phyloP scores from a whole-genome alignment of 192 early-diverging fungal species.

The Dissophora globulifera region DNA sequence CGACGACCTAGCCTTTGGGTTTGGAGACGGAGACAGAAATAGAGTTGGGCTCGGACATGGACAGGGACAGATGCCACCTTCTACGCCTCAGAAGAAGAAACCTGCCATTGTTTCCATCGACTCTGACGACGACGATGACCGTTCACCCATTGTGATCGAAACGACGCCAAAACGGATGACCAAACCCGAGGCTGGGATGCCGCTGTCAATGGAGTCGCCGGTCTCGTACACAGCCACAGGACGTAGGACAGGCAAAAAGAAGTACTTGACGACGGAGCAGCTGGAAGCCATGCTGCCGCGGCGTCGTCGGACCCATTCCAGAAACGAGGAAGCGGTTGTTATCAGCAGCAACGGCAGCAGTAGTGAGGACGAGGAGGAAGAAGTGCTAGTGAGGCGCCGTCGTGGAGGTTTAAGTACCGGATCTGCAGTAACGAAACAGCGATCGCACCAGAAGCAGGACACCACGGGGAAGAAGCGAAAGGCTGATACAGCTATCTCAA shows the following conservation, averaged over 20 bases:
- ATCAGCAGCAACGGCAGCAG: not conserved
- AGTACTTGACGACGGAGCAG: conserved; percentile 18
- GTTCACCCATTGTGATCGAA: conserved; percentile 14
- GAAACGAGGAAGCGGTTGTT: not conserved
- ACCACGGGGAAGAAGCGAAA: conserved; percentile 4
- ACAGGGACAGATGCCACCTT: too few relatives aligned
- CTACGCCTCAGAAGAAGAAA: conserved; percentile 15
- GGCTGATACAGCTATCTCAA: not conserved
- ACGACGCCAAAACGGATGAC: conserved; percentile 18
- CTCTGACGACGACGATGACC: not conserved
- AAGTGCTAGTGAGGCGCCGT: conserved; percentile 5
- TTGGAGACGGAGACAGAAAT: too few relatives aligned
- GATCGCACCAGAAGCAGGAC: not conserved
- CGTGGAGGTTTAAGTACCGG: not conserved
- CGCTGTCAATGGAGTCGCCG: conserved; percentile 1
- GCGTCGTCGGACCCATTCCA: not conserved
- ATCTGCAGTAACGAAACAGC: not conserved
- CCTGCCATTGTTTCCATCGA: not conserved
- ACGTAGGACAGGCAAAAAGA: not conserved
- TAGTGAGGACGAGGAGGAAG: conserved; percentile 9
- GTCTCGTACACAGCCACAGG: not conserved
- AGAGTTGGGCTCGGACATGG: too few relatives aligned
- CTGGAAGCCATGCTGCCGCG: conserved; percentile 29
- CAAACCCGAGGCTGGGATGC: conserved; percentile 45
- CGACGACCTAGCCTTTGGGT: too few relatives aligned